These are phyloP conservation scores for Verticillium zaregamsianum DNA, from an alignment of 2,329 filamentous ascomycete genomes.

Conservation along the genomic window DNA sequence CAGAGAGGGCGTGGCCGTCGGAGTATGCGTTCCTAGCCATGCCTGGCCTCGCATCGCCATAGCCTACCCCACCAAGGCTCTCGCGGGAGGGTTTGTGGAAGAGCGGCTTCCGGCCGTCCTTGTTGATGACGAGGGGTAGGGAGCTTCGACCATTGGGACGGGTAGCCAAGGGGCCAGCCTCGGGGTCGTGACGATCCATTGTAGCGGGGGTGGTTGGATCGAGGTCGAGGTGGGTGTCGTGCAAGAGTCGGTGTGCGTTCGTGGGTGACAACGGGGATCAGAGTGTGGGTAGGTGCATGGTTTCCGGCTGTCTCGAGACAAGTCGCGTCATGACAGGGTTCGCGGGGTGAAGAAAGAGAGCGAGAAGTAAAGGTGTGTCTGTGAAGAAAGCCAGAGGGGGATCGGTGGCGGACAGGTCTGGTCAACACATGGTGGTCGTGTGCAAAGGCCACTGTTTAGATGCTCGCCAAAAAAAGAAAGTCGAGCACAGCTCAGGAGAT, in stretches of 20 bases:
- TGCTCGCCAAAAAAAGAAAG: constrained; percentile 6
- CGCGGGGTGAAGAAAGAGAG: not conserved
- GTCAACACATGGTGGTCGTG: not conserved
- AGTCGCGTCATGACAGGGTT: constrained; percentile 10
- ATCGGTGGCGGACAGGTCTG: not conserved
- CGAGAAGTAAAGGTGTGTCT: not conserved
- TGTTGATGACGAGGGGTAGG: constrained; percentile 28
- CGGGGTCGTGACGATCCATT: constrained; percentile 20
- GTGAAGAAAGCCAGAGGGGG: no score
- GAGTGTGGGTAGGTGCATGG: constrained; percentile 8
- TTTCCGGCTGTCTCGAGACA: constrained; percentile 5
- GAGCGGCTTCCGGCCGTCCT: constrained; percentile 35
- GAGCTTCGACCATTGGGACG: constrained; percentile 14
- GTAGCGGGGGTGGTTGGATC: not conserved
- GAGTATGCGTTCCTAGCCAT: constrained; percentile 11
- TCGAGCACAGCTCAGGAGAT: not conserved
- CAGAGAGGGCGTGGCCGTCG: constrained; percentile 14
- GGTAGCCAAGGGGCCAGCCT: constrained; percentile 12
- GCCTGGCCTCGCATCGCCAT: constrained; percentile 7
- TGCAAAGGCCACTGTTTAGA: constrained; percentile 1
- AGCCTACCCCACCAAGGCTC: constrained; percentile 3
- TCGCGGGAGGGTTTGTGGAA: constrained; percentile 24
- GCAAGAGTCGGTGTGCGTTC: constrained; percentile 3
- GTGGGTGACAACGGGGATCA: constrained; percentile 4
- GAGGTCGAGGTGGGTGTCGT: not conserved